Evolutionary conservation across 306 rosid genomes (phyloP), one percentile per base, ranked within the genome.

Genomic region (Fagus crenata): DNA sequence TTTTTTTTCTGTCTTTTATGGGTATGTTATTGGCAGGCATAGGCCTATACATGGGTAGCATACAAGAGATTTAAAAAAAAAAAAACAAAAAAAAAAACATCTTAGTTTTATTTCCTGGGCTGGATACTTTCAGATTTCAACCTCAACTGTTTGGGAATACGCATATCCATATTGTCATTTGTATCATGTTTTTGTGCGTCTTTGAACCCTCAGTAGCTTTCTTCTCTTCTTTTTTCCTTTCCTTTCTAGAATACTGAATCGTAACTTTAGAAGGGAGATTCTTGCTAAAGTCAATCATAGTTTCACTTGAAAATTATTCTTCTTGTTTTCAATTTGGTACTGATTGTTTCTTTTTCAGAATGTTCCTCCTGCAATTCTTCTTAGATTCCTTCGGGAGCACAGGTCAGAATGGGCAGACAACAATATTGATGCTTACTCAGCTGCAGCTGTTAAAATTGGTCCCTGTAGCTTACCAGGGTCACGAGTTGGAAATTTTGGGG

Each of bases 391-490:
- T 76, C 89, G 98, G 54, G 98, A 94, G 89, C 98, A 94, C 74
- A 84, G 98, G 70, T 94, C 98, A 46, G 98, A 94, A 84, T 94
- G 98, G 98, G 98, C 98, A 49, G 97, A 94, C 87, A 90, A 78
- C 81, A 94, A 88, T 77, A 90, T 94, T 82, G 98, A 94, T 87
- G 98, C 98, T 67, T 94, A 88, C 86, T 89, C 96, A 14, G 97
- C 97, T 86, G 96, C 97, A 64, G 98, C 98, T 65, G 80, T 94
- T 74, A 94, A 94, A 87, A 93, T 92, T 31, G 98, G 97, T 33
- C 98, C 98, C 8, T 94, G 98, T 77, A 89, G 93, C 81, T 86
- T 94, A 74, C 84, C 96, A 1, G 98, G 98, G 60, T 90, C 97
- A 43, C 91, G 95, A 71, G 85, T 90, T 65, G 98, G 96, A 87